Base-by-base conservation (phyloP, 2,329 filamentous ascomycete genomes). In the Colletotrichum agaves region DNA sequence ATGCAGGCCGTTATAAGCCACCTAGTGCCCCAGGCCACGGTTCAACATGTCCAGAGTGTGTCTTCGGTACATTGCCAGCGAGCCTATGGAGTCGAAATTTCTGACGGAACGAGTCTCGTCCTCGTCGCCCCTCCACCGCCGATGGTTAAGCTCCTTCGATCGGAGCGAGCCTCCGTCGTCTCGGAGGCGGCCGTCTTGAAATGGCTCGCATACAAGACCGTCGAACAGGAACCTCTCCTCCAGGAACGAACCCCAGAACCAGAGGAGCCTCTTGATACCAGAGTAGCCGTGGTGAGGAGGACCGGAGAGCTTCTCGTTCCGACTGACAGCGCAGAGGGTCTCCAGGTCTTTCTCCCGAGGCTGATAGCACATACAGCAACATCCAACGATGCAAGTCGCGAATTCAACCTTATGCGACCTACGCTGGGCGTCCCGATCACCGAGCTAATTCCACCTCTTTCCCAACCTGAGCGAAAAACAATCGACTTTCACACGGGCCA, bases 401-500 rank as follows among this genome's bases (percentile, higher is more conserved):
- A 81, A 15, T 86, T 82, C 72, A 83, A 79, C 69, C 72, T 87
- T 43, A 80, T 80, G 55, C 74, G 75, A 15, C 79, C 80, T 13
- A 74, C 77, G 1, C 70, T 65, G 33, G 84, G 83, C 4, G 73
- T 73, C 1, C 71, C 80, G 1, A 73, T 87, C n/a, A 74, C 79
- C 5, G 71, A 75, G 2, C 72, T 84, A 2, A 55, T 73, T 4
- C 70, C 67, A 2, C 74, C 79, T 0, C 73, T 84, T 11, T 78
- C 75, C 1, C 53, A 52, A 4, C 43, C 71, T 1, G 80, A 85
- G 66, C 78, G 78, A 15, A 74, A 68, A 27, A 60, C 71, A 1
- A 72, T 87, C 37, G 79, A 87, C 58, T 82, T 79, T 63, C 84
- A 88, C 63, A 77, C 78, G 39, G 86, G 86, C 5, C 76, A 75